Evolutionary conservation across 257 asterid species (phyloP), one percentile per base, ranked within the genome.

Genomic region (Penstemon davidsonii): DNA sequence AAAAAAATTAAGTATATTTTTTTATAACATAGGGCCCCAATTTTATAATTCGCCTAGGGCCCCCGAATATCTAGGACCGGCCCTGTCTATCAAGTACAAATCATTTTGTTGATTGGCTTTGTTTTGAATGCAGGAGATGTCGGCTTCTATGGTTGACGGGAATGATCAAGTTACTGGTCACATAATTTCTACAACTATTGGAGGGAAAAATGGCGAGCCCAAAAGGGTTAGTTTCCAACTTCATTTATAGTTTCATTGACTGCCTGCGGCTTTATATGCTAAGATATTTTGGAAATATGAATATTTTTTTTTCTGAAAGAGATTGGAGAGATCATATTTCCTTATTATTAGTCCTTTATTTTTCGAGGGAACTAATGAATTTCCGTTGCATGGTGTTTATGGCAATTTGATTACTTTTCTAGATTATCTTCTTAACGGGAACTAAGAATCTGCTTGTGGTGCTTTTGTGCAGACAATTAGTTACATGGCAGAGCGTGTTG

Each of bases 401-500:
- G 38, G 13, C 45, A 43, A 52, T 9, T 49, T 50, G 36, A 25
- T 53, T 75, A 8, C 53, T 62, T 52, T 51, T 44, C 11, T 51
- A 15, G 6, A 50, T 58, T 41, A 55, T 45, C 62, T 60, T 60
- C 43, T 19, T 58, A 38, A 49, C 47, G 42, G 40, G 43, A 51
- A 70, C 66, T 69, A 77, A 75, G 39, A 60, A 8, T 71, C 68
- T 55, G 46, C 58, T 59, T 58, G n/a, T 82, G 73, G 66, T 77
- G 71, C 75, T 79, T 74, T 81, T 65, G 10, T 75, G 80, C 88
- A 89, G 98, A 92, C 96, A 33, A 89, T 89, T 74, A 92, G 96
- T 81, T 92, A 89, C 86, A 92, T 89, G 98, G 96, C 98, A 61
- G 95, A 89, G 82, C 91, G 96, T 53, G 95, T 92, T 53, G 96